Evolutionary conservation across 2,329 filamentous ascomycete genomes (phyloP).

Genomic region (Sporothrix mexicana): DNA sequence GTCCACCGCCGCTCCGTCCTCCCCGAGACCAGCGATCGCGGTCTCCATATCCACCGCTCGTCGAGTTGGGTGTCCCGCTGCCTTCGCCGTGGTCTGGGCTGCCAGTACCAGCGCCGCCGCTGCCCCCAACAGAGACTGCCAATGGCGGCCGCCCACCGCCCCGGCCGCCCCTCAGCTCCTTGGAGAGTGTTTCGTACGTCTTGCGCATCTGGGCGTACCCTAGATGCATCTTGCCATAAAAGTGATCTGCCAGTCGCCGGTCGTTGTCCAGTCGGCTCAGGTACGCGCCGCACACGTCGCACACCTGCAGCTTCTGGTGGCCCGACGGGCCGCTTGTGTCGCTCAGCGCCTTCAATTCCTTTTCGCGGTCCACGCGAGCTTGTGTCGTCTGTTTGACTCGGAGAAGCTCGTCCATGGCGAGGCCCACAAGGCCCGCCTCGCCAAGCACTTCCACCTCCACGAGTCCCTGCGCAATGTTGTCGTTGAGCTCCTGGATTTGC

Average conservation of each 20-base stretch:
- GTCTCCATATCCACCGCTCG: slow-evolving; percentile 51
- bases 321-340: slow-evolving; percentile 92
- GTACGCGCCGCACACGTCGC: slow-evolving; percentile 97
- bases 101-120: slow-evolving; percentile 50
- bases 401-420: slow-evolving; percentile 86
- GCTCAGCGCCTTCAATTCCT: slow-evolving; percentile 85
- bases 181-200: slow-evolving; percentile 83
- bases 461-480: slow-evolving; percentile 80
- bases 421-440: slow-evolving; percentile 78
- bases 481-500: slow-evolving; percentile 78
- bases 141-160: slow-evolving; percentile 51
- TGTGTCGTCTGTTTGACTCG: slow-evolving; percentile 80
- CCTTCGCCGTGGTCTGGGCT: slow-evolving; percentile 49
- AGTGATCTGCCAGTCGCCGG: slow-evolving; percentile 90
- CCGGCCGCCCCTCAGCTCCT: slow-evolving; percentile 71
- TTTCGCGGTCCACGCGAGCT: slow-evolving; percentile 81
- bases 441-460: slow-evolving; percentile 86
- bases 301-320: slow-evolving; percentile 97
- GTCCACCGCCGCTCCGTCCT: slow-evolving; percentile 58
- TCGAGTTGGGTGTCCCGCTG: slow-evolving; percentile 46
- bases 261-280: slow-evolving; percentile 93
- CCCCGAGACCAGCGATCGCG: slow-evolving; percentile 52
- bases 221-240: slow-evolving; percentile 99
- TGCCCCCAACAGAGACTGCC: slow-evolving; percentile 48
- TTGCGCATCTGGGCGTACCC: slow-evolving; percentile 98